Evolutionary conservation across 441 rosid species (phyloP).

Genomic region (Breynia disticha): DNA sequence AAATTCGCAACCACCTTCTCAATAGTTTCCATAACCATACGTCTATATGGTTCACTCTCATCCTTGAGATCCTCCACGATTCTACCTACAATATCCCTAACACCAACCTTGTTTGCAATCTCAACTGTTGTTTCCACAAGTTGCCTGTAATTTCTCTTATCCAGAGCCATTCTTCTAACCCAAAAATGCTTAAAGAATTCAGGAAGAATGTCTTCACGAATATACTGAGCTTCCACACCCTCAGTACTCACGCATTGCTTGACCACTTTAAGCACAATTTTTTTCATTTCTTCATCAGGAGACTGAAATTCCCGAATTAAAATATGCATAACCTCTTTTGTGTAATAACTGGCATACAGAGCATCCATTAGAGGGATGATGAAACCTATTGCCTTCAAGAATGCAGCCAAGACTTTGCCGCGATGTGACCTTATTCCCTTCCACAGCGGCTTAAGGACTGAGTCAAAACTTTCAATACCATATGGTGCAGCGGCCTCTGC

Average conservation of each 20-base stretch:
- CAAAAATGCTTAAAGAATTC: conserved; percentile 86
- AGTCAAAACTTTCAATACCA: conserved; percentile 95
- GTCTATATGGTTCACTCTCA: conserved; percentile 79
- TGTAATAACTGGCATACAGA: conserved; percentile 79
- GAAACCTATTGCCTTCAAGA: conserved; percentile 93
- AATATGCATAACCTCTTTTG: conserved; percentile 87
- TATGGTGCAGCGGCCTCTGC: conserved; percentile 99
- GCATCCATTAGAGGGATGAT: conserved; percentile 98
- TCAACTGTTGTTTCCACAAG: conserved; percentile 94
- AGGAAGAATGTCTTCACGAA: conserved; percentile 77
- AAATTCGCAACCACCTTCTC: conserved; percentile 87
- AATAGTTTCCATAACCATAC: conserved; percentile 97
- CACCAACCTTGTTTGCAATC: conserved; percentile 91
- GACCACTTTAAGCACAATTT: conserved; percentile 90
- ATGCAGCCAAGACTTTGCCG: conserved; percentile 95
- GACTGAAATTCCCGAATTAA: conserved; percentile 94
- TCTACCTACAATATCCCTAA: conserved; percentile 81
- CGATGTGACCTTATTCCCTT: conserved; percentile 97
- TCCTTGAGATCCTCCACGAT: conserved; percentile 91
- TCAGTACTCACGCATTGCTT: conserved; percentile 97
- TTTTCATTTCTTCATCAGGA: conserved; percentile 97
- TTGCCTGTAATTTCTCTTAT: conserved; percentile 82
- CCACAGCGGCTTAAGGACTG: conserved; percentile 92
- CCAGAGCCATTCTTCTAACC: conserved; percentile 94
- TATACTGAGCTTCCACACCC: conserved; percentile 87